Conservation (phyloP, 2,329 filamentous ascomycete genomes). For the Ceratocystis albifundus region DNA sequence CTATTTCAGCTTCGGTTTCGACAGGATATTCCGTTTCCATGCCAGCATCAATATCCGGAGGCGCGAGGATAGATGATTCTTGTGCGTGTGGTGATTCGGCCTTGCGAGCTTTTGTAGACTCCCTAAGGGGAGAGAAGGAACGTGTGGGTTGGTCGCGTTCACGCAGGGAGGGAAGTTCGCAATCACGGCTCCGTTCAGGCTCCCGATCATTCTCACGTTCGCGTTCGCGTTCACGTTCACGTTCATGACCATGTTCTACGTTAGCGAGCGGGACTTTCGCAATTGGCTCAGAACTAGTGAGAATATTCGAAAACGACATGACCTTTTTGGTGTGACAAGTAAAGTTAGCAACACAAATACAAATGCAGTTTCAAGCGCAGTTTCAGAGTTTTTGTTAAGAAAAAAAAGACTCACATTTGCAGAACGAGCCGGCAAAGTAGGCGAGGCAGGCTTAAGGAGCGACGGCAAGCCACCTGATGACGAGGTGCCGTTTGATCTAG, state of each 20-base stretch:
- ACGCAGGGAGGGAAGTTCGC: conserved; percentile 15
- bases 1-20: conserved; percentile 22
- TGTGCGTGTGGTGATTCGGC: conserved; percentile 6
- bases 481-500: conserved; percentile 20
- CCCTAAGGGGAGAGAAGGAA: conserved; percentile 13
- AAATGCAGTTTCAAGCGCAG: neutral
- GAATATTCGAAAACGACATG: conserved; percentile 93
- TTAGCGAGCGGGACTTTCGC: neutral
- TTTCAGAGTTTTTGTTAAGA: too few relatives aligned
- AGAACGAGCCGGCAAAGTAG: conserved; percentile 13
- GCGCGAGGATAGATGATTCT: conserved; percentile 18
- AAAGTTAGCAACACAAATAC: conserved; percentile 18
- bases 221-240: neutral
- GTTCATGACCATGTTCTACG: neutral
- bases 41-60: conserved; percentile 17
- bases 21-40: conserved; percentile 18
- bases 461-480: conserved; percentile 22
- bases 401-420: conserved; percentile 15
- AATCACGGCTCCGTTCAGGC: conserved; percentile 12
- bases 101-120: conserved; percentile 2
- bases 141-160: conserved; percentile 16
- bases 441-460: conserved; percentile 23
- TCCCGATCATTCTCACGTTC: conserved; percentile 1
- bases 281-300: conserved; percentile 64
- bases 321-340: conserved; percentile 42